These are phyloP conservation scores for Boletellus ananiceps DNA, from an alignment of 768 basidiomycete species.

Conservation along the genomic window DNA sequence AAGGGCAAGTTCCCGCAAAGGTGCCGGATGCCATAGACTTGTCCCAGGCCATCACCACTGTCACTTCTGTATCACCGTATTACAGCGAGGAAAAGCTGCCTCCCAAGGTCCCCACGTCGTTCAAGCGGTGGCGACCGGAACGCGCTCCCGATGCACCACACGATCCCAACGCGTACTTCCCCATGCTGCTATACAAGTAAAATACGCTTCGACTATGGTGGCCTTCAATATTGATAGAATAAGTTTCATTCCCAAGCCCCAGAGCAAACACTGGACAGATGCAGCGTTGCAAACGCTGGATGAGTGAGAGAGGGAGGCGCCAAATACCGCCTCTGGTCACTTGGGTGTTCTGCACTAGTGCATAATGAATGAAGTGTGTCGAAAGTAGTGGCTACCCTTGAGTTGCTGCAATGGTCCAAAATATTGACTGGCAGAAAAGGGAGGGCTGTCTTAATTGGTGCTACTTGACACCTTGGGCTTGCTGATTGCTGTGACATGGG, in stretches of 20 bases:
- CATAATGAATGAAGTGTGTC: too few species aligned
- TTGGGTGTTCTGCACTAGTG: not conserved
- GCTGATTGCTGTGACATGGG: not conserved
- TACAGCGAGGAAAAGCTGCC: conserved; percentile 66
- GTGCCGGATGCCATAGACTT: conserved; percentile 52
- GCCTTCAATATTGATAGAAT: conserved; percentile 16
- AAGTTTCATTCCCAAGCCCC: conserved; percentile 30
- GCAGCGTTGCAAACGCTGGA: not conserved
- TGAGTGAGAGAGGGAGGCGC: not conserved
- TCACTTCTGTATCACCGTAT: conserved; percentile 51
- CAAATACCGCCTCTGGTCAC: too few species aligned
- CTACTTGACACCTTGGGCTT: not conserved
- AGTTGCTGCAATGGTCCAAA: too few species aligned
- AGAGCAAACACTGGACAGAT: conserved; percentile 7
- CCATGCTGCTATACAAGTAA: conserved; percentile 65
- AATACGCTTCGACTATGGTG: not conserved
- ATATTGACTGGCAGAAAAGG: not conserved
- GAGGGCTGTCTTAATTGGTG: too few species aligned
- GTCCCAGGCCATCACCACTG: conserved; percentile 64
- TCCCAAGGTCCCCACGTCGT: conserved; percentile 63
- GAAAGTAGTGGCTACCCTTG: not conserved
- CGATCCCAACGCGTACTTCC: conserved; percentile 77
- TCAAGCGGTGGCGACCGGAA: conserved; percentile 72
- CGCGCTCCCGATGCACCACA: conserved; percentile 77
- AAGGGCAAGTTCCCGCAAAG: conserved; percentile 43